Conservation (phyloP, 306 rosid species). For the Vicia faba region DNA sequence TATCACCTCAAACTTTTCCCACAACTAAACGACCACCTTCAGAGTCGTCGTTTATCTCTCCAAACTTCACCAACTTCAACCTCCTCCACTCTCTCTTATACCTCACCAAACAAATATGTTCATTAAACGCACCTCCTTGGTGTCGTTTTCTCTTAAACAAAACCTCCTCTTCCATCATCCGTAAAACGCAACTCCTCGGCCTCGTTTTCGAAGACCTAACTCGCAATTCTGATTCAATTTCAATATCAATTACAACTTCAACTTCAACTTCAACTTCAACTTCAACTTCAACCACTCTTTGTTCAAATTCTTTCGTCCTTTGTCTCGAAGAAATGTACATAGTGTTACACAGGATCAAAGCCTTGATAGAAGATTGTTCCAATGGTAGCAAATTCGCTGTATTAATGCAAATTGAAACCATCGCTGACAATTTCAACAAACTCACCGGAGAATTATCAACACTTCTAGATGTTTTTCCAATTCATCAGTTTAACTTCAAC, state of each 20-base stretch:
- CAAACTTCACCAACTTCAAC: slow-evolving; percentile 41
- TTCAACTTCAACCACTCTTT: neutral
- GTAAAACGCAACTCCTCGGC: slow-evolving; percentile 59
- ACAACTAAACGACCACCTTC: slow-evolving; percentile 68
- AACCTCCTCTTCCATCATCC: slow-evolving; percentile 49
- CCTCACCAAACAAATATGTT: slow-evolving; percentile 57
- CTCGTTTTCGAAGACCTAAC: slow-evolving; percentile 66
- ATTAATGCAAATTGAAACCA: slow-evolving; percentile 53
- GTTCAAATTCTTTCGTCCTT: slow-evolving; percentile 51
- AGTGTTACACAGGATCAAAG: slow-evolving; percentile 65
- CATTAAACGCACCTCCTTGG: slow-evolving; percentile 32
- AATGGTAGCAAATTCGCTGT: slow-evolving; percentile 68
- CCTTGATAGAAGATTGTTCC: slow-evolving; percentile 66
- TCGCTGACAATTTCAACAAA: slow-evolving; percentile 62
- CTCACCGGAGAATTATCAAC: slow-evolving; percentile 69
- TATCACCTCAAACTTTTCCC: slow-evolving; percentile 55
- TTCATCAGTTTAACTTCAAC: slow-evolving; percentile 50
- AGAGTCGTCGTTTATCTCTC: slow-evolving; percentile 56
- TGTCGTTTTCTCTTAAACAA: slow-evolving; percentile 48
- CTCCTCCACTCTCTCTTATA: slow-evolving; percentile 60
- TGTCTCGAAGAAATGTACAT: slow-evolving; percentile 82
- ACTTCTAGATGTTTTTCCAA: slow-evolving; percentile 73
- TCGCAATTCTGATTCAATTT: too few relatives aligned
- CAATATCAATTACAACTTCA: too few relatives aligned
- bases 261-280: neutral